phyloP scores from a whole-genome alignment of 2,329 filamentous ascomycete species.

The Pyricularia pennisetigena region DNA sequence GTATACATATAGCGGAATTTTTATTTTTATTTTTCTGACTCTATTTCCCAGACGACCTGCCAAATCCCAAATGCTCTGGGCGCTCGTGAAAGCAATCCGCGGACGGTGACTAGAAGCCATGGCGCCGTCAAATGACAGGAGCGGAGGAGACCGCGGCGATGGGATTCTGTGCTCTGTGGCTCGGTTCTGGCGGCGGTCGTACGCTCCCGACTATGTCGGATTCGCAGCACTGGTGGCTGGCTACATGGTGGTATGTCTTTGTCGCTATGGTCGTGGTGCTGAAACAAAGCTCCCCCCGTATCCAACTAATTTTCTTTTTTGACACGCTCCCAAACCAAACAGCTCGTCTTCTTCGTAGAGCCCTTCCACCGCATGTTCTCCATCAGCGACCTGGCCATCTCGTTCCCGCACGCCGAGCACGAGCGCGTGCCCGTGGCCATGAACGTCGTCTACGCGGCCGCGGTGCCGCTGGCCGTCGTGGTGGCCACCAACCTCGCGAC shows the following conservation, averaged over 20 bases:
- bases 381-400: slow-evolving; percentile 73
- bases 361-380: slow-evolving; percentile 95
- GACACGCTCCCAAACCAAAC: too few relatives aligned
- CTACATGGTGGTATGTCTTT: slow-evolving; percentile 48
- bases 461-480: slow-evolving; percentile 59
- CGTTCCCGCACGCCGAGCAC: slow-evolving; percentile 74
- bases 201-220: slow-evolving; percentile 82
- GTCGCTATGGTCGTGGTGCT: slow-evolving; percentile 8
- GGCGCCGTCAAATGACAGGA: slow-evolving; percentile 22
- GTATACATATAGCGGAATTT: not conserved
- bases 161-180: slow-evolving; percentile 22
- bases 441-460: slow-evolving; percentile 71
- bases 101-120: slow-evolving; percentile 31
- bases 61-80: slow-evolving; percentile 23
- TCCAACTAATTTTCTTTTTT: too few relatives aligned
- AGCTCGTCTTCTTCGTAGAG: slow-evolving; percentile 60
- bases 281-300: slow-evolving; percentile 5
- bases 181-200: slow-evolving; percentile 57
- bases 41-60: not conserved
- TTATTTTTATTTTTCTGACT: not conserved
- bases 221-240: slow-evolving; percentile 58
- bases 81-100: slow-evolving; percentile 23
- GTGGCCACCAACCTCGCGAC: slow-evolving; percentile 53
- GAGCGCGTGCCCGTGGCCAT: slow-evolving; percentile 75
- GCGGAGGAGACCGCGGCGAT: slow-evolving; percentile 9